Evolutionary conservation across 2,329 filamentous ascomycete species (phyloP).

Genomic region (Pseudogymnoascus sp.): DNA sequence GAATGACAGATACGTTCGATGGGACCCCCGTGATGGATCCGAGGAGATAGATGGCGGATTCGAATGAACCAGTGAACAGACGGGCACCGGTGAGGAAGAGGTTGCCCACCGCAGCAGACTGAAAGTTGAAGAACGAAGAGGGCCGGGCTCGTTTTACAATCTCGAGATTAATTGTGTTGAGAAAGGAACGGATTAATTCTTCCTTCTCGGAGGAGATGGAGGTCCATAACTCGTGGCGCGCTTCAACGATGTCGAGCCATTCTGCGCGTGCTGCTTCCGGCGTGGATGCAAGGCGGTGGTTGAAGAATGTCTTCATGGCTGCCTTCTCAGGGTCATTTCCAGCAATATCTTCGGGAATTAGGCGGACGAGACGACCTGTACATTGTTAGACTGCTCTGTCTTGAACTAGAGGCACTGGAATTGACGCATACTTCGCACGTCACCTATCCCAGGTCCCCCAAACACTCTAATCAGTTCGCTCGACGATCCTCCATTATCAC

Average conservation of each 20-base stretch:
- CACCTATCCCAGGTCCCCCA: constrained; percentile 79
- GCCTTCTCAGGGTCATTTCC: constrained; percentile 52
- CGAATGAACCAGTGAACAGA: constrained; percentile 85
- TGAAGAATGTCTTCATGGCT: constrained; percentile 78
- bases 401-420: background rate
- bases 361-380: constrained; percentile 73
- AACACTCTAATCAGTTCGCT: constrained; percentile 92
- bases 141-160: constrained; percentile 69
- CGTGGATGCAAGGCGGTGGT: constrained; percentile 65
- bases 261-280: constrained; percentile 57
- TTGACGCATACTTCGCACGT: constrained; percentile 53
- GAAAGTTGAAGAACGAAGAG: constrained; percentile 68
- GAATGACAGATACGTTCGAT: constrained; percentile 66
- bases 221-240: constrained; percentile 67
- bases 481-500: constrained; percentile 89
- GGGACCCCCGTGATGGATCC: constrained; percentile 81
- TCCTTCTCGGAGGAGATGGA: constrained; percentile 61
- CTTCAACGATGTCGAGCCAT: constrained; percentile 86
- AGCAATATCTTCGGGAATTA: constrained; percentile 61
- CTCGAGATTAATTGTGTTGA: constrained; percentile 69
- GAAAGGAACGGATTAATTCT: constrained; percentile 67
- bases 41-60: constrained; percentile 84
- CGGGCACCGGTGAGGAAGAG: constrained; percentile 76
- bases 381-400: background rate
- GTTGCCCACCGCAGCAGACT: constrained; percentile 67